Percentiles rank a stretch among this genome's conserved stretches.
Evolutionary conservation across 2,329 filamentous ascomycete species (phyloP).

Genomic region (Penicillium sclerotigenum): DNA sequence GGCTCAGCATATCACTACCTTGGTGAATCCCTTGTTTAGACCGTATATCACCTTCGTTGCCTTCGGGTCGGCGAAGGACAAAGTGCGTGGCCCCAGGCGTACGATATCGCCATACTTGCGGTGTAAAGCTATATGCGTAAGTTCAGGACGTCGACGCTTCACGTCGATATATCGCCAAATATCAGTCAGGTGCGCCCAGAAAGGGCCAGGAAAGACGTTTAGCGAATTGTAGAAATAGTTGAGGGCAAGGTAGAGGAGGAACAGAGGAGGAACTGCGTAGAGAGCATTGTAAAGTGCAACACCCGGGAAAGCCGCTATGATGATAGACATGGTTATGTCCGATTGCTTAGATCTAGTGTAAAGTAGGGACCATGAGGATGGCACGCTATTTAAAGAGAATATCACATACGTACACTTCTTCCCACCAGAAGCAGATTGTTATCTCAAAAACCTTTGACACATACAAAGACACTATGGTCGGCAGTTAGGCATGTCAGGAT

Average conservation of each 20-base stretch:
- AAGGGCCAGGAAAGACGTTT: constrained; percentile 57
- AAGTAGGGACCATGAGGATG: neutral
- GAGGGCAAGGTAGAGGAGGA: neutral
- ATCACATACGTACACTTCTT: neutral
- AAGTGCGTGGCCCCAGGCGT: constrained; percentile 66
- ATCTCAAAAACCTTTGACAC: neutral
- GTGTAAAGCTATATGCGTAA: constrained; percentile 67
- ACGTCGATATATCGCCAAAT: constrained; percentile 74
- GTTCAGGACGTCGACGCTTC: constrained; percentile 60
- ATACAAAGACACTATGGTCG: neutral
- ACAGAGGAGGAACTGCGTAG: neutral
- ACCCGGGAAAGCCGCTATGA: neutral
- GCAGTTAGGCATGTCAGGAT: neutral
- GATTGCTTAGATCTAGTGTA: neutral
- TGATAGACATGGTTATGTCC: neutral
- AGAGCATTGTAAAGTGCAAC: neutral
- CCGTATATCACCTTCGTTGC: constrained; percentile 68
- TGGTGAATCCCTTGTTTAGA: constrained; percentile 74
- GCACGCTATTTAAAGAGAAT: neutral
- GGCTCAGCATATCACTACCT: constrained; percentile 51
- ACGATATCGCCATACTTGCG: constrained; percentile 70
- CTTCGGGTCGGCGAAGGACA: constrained; percentile 71
- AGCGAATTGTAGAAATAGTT: neutral
- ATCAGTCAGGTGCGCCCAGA: constrained; percentile 65
- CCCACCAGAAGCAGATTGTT: neutral